A percentile compares a stretch with the other conserved stretches of the same genome.
Evolutionary conservation across 2,329 filamentous ascomycete genomes (phyloP).

Genomic region (Coniella vitis): DNA sequence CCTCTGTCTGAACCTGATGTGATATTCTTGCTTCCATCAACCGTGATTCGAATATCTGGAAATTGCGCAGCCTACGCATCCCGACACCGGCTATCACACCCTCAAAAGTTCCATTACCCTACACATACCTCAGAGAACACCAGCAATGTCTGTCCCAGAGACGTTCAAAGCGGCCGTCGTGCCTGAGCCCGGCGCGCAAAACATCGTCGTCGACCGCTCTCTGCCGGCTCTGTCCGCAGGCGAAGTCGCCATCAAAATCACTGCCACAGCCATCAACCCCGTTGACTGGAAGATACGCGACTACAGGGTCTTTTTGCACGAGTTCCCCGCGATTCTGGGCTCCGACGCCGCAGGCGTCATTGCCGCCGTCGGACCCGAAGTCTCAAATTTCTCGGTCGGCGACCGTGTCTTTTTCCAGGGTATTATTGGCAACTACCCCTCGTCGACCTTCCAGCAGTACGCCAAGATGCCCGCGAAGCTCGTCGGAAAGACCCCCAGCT

Average conservation of each 20-base stretch:
- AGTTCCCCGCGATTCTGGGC: slow-evolving; percentile 29
- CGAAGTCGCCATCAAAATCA: slow-evolving; percentile 19
- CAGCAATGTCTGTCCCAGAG: slow-evolving; percentile 8
- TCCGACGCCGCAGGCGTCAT: slow-evolving; percentile 29
- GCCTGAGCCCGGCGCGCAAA: slow-evolving; percentile 11
- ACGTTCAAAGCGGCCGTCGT: slow-evolving; percentile 14
- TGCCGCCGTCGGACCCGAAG: slow-evolving; percentile 24
- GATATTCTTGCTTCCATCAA: no score
- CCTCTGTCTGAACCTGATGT: no score
- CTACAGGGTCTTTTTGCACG: slow-evolving; percentile 19
- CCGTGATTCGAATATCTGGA: no score
- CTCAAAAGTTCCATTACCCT: no score
- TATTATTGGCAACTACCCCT: slow-evolving; percentile 24
- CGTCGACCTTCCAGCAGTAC: slow-evolving; percentile 31
- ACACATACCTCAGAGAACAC: not conserved
- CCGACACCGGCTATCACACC: no score
- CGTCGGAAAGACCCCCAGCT: slow-evolving; percentile 25
- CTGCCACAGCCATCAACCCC: slow-evolving; percentile 27
- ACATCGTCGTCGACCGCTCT: slow-evolving; percentile 6
- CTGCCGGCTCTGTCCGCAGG: slow-evolving; percentile 17
- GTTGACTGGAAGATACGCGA: slow-evolving; percentile 30
- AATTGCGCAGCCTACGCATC: no score
- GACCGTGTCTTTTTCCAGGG: slow-evolving; percentile 33
- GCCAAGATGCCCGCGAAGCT: slow-evolving; percentile 27
- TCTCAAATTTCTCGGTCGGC: slow-evolving; percentile 24